Conservation (phyloP, 148 eudicot species). For the Vaccinium vitisidaea region DNA sequence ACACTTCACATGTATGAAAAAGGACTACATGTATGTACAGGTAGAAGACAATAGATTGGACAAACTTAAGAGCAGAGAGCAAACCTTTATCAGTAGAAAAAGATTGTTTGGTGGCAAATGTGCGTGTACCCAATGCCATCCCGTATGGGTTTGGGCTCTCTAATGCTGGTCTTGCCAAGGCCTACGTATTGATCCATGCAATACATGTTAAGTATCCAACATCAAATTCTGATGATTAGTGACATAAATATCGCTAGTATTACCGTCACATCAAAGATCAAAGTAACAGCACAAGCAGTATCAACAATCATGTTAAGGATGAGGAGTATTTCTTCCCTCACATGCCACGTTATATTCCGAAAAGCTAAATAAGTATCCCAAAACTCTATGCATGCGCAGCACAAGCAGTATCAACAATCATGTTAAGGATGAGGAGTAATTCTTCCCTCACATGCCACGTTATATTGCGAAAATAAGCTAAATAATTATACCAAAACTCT, state of each 20-base stretch:
- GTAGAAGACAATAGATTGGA: background rate
- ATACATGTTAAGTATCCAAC: background rate
- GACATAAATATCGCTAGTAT: background rate
- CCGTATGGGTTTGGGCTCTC: conserved; percentile 27
- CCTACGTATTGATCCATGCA: conserved; percentile 21
- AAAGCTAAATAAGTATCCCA: conserved; percentile 24
- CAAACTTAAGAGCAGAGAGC: conserved; percentile 11
- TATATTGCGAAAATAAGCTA: too few relatives aligned
- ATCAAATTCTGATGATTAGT: background rate
- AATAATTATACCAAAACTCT: too few relatives aligned
- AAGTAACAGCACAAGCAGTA: background rate
- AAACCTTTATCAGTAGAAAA: conserved; percentile 56
- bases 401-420: too few relatives aligned
- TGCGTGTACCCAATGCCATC: conserved; percentile 23
- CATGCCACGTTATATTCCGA: background rate
- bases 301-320: background rate
- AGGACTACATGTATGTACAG: too few relatives aligned
- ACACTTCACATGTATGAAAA: too few relatives aligned
- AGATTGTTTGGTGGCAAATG: conserved; percentile 52
- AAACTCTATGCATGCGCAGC: conserved; percentile 14
- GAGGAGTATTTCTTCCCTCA: background rate
- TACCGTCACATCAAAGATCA: background rate
- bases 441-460: too few relatives aligned
- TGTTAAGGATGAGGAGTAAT: too few relatives aligned
- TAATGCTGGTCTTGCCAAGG: conserved; percentile 36